phyloP scores from a whole-genome alignment of 2,329 filamentous ascomycete species.

The Neoarthrinium moseri region DNA sequence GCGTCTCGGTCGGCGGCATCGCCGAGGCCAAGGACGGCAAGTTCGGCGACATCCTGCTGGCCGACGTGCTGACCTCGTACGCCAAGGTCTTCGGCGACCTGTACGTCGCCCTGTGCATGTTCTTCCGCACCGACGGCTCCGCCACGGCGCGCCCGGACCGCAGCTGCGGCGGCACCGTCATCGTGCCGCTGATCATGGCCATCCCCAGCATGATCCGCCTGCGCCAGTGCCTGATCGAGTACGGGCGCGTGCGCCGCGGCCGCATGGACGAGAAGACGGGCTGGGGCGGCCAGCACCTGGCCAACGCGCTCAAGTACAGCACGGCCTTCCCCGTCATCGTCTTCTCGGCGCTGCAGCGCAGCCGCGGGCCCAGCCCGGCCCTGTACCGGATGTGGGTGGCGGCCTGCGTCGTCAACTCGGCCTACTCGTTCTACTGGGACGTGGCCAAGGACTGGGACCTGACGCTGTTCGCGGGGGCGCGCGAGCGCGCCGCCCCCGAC shows the following conservation, averaged over 20 bases:
- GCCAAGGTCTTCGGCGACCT: conserved; percentile 88
- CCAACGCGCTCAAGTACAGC: conserved; percentile 94
- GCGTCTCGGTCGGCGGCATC: conserved; percentile 81
- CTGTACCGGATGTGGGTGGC: conserved; percentile 64
- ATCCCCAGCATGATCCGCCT: conserved; percentile 83
- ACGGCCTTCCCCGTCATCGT: conserved; percentile 90
- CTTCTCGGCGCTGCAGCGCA: conserved; percentile 72
- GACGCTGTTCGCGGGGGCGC: conserved; percentile 66
- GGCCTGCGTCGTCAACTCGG: conserved; percentile 77
- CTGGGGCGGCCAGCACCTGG: conserved; percentile 83
- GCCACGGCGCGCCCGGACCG: conserved; percentile 81
- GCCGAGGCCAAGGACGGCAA: conserved; percentile 86
- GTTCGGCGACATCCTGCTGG: conserved; percentile 90
- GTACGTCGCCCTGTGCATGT: conserved; percentile 90
- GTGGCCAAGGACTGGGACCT: conserved; percentile 96
- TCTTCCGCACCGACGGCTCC: conserved; percentile 67
- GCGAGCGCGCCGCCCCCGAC: conserved; percentile 58
- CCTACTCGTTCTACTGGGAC: conserved; percentile 99
- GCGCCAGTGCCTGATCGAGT: conserved; percentile 90
- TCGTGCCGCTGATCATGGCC: conserved; percentile 82
- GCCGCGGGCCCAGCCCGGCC: conserved; percentile 38
- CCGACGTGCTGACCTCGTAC: conserved; percentile 93
- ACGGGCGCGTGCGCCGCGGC: conserved; percentile 64
- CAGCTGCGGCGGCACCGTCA: conserved; percentile 72
- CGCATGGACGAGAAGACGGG: conserved; percentile 54